A percentile compares a stretch with the other conserved stretches of the same genome.
These are phyloP conservation scores for Pseudogymnoascus sp. DNA, from an alignment of 2,329 filamentous ascomycete species.

Conservation along the genomic window DNA sequence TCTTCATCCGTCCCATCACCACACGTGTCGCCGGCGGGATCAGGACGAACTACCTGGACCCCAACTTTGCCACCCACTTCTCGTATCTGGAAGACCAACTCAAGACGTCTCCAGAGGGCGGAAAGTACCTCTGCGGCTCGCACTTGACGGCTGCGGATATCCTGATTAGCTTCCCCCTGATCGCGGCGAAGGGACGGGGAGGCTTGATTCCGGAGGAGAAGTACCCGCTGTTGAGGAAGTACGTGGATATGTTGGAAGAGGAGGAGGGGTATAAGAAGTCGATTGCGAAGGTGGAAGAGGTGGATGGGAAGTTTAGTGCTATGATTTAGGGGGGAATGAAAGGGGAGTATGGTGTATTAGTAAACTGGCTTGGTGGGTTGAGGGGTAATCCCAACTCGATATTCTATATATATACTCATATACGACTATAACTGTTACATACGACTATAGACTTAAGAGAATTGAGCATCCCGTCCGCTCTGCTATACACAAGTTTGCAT, in stretches of 20 bases:
- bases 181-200: slow-evolving; percentile 35
- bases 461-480: no score
- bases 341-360: neutral
- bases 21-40: slow-evolving; percentile 45
- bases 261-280: slow-evolving; percentile 40
- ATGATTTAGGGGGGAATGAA: neutral
- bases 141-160: slow-evolving; percentile 47
- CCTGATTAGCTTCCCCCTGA: slow-evolving; percentile 45
- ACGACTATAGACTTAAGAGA: no score
- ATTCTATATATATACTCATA: neutral
- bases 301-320: slow-evolving; percentile 30
- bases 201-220: slow-evolving; percentile 35
- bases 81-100: slow-evolving; percentile 46
- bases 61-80: slow-evolving; percentile 43
- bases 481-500: no score
- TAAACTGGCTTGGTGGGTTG: neutral
- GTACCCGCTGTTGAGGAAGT: slow-evolving; percentile 42
- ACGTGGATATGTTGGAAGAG: slow-evolving; percentile 39
- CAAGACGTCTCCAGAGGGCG: slow-evolving; percentile 39
- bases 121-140: slow-evolving; percentile 44
- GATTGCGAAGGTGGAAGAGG: slow-evolving; percentile 44
- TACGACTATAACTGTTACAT: no score
- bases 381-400: neutral
- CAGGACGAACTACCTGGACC: slow-evolving; percentile 38
- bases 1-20: slow-evolving; percentile 63